Base-by-base conservation (phyloP, 2,329 filamentous ascomycete species). In the Ilyonectria robusta region DNA sequence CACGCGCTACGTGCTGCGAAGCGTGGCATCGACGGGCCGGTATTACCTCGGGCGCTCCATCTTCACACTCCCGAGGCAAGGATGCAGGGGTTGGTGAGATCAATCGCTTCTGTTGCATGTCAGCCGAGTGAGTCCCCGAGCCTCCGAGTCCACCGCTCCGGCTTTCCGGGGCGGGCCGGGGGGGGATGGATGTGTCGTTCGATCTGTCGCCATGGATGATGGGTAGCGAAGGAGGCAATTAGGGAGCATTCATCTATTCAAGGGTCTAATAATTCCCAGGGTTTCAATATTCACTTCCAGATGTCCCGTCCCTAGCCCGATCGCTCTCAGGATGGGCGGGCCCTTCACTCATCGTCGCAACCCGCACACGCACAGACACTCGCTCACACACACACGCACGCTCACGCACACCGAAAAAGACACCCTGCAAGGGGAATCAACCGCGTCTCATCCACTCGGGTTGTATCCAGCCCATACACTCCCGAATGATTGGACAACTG, bases 351-450 rank as follows among this genome's bases (percentile, higher is more conserved):
- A 42, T 42, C n/a, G 40, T 42, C 40, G n/a, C 17, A n/a, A n/a
- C 15, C 40, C 40, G 15, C 15, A n/a, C 40, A n/a, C 40, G n/a
- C 6, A 42, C 40, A 8, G 7, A 42, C 40, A 2, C 17, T n/a
- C 44, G 55, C 51, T 21, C 48, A n/a, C 40, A 42, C 37, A 4
- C 37, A n/a, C 44, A 31, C 59, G 37, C 47, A 26, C 40, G n/a
- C 23, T 31, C 54, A 19, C 35, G 3, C 44, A 13, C 29, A 13
- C 29, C 48, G n/a, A 53, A 13, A 48, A 48, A 55, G 55, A 37
- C 48, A 55, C 55, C 35, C 57, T 65, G 62, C 62, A 65, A 65
- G 56, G 56, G 56, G 37, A 65, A n/a, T 7, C 48, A 26, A 35
- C 51, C 40, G 53, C 57, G 7, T n/a, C 40, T 50, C 62, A 21